Evolutionary conservation across 108 stramenopile species (phyloP), one percentile per base, ranked within the genome.

Genomic region (Fragilaria radians): DNA sequence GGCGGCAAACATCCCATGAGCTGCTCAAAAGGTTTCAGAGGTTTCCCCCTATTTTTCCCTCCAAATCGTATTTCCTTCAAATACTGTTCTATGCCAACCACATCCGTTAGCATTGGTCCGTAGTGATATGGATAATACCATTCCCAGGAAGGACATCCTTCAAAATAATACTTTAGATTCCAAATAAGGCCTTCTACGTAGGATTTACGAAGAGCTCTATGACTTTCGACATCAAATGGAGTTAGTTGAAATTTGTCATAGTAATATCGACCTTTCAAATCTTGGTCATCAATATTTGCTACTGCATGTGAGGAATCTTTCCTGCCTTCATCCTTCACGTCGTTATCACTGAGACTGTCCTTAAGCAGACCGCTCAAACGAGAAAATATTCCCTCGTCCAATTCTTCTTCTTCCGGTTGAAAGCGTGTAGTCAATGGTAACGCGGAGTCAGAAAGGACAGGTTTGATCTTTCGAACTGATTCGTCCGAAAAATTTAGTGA

Each of bases 91-190:
- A 93, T 52, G 52, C 80, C 62, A 22, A 85, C 83, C 51, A 99
- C 77, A 78, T 99, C 98, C 57, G 92, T 93, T 68, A 97, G 62
- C 95, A 97, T 77, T 62, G 98, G 74, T 49, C 95, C 95, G 59
- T 99, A 98, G 29, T 95, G 87, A 71, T 96, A 96, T 0, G 99
- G 99, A 77, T 93, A 99, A 74, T 82, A 99, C 97, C 97, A 99
- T 36, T 93, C 91, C 99, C 99, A 99, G 21, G 87, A 91, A 32
- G 69, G 76, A 54, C 89, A 90, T 25, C 97, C 97, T 63, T 88
- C 72, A 62, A 72, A 97, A 74, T 97, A 97, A 65, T 99, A 99
- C 60, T 87, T 80, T n/a, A 97, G 66, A 62, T 79, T 91, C 99
- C 99, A 99, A 36, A 93, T 88, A 30, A 99, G 59, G 0, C 96